These are phyloP conservation scores for Pilobolus umbonatus DNA, from an alignment of 192 early-diverging fungal genomes.

Conservation along the genomic window DNA sequence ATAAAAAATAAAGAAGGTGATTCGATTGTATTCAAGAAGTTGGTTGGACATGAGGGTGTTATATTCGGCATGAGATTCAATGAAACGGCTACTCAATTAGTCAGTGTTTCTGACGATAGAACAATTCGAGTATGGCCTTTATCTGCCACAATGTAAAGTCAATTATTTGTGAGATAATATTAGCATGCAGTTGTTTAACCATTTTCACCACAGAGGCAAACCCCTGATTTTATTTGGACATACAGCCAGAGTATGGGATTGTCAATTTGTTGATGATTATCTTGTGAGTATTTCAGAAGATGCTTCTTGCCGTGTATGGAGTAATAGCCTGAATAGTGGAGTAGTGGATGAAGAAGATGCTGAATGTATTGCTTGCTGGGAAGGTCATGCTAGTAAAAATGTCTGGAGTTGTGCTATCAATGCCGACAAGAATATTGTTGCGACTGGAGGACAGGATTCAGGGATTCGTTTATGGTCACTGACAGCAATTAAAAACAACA, in stretches of 20 bases:
- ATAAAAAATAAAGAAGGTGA: conserved; percentile 33
- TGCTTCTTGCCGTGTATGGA: conserved; percentile 78
- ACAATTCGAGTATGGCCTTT: conserved; percentile 72
- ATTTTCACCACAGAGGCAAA: too few species aligned
- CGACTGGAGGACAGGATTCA: conserved; percentile 77
- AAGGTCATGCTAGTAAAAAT: conserved; percentile 75
- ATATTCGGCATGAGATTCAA: conserved; percentile 74
- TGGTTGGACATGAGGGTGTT: conserved; percentile 69
- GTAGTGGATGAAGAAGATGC: conserved; percentile 30
- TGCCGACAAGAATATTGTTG: conserved; percentile 45
- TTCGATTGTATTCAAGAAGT: conserved; percentile 38
- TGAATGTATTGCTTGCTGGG: conserved; percentile 67
- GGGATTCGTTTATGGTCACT: conserved; percentile 74
- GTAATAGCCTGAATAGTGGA: conserved; percentile 32
- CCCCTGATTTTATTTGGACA: conserved; percentile 63
- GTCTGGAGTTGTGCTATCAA: conserved; percentile 75
- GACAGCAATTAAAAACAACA: conserved; percentile 43
- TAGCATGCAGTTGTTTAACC: too few species aligned
- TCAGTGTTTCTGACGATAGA: conserved; percentile 80
- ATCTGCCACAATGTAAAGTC: conserved; percentile 5
- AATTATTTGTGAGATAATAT: too few species aligned
- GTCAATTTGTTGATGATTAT: conserved; percentile 49
- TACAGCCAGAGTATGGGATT: conserved; percentile 75
- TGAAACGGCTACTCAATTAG: conserved; percentile 47
- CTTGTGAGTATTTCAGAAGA: conserved; percentile 76